Conservation (phyloP, 768 basidiomycete species). For the Grammothele lineata region DNA sequence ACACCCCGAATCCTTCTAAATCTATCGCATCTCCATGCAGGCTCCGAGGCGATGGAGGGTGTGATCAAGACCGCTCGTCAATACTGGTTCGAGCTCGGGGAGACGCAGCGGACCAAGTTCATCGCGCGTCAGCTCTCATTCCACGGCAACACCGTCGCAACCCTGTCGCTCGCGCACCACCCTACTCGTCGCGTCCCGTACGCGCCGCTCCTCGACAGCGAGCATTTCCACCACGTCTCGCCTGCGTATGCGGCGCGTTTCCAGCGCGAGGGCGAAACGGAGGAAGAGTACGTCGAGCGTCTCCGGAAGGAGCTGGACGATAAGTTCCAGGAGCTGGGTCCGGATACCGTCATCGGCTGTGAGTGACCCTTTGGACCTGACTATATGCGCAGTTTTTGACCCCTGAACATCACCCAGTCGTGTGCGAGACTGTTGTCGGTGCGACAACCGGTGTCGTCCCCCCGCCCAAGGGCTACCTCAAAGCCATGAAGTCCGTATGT, state of each 20-base stretch:
- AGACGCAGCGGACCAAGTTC: slow-evolving; percentile 69
- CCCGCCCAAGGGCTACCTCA: slow-evolving; percentile 82
- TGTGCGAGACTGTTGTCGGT: slow-evolving; percentile 84
- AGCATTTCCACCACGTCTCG: slow-evolving; percentile 79
- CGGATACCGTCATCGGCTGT: slow-evolving; percentile 82
- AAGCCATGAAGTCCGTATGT: slow-evolving; percentile 80
- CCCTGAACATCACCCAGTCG: slow-evolving; percentile 41
- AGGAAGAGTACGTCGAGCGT: slow-evolving; percentile 75
- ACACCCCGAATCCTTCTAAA: too few relatives aligned
- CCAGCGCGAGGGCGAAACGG: slow-evolving; percentile 61
- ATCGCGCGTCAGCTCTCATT: slow-evolving; percentile 77
- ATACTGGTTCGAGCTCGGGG: slow-evolving; percentile 70
- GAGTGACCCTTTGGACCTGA: slow-evolving; percentile 25
- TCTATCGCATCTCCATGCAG: slow-evolving; percentile 31
- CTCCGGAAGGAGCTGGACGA: slow-evolving; percentile 78
- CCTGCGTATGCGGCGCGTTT: slow-evolving; percentile 87
- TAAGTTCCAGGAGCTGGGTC: slow-evolving; percentile 79
- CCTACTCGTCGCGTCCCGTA: slow-evolving; percentile 67
- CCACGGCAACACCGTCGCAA: slow-evolving; percentile 80
- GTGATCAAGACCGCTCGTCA: slow-evolving; percentile 76
- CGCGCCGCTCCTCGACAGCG: slow-evolving; percentile 54
- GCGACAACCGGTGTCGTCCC: slow-evolving; percentile 75
- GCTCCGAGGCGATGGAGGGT: slow-evolving; percentile 87
- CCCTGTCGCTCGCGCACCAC: slow-evolving; percentile 65
- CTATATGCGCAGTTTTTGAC: background rate